Evolutionary conservation across 768 basidiomycete species (phyloP).

Genomic region (Harrya chromipes): DNA sequence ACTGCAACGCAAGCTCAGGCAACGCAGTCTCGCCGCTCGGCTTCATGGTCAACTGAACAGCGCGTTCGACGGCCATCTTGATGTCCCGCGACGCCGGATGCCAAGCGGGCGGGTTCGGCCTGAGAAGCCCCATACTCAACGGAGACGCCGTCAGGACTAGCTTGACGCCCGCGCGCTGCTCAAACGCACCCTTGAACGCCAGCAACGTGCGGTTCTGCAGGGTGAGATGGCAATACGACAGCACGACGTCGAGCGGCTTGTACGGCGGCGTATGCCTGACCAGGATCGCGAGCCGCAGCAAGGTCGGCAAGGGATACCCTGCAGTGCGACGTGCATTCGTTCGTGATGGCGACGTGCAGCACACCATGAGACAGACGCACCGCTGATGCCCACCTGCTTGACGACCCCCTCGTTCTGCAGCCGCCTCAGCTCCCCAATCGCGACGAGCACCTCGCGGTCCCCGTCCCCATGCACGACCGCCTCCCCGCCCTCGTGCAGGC

Average conservation of each 20-base stretch:
- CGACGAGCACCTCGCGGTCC: constrained; percentile 69
- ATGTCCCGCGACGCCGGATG: constrained; percentile 67
- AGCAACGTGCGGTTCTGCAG: constrained; percentile 66
- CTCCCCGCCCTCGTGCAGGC: constrained; percentile 57
- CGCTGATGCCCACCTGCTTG: constrained; percentile 75
- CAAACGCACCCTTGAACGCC: constrained; percentile 55
- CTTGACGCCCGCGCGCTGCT: constrained; percentile 57
- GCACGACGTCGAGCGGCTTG: constrained; percentile 71
- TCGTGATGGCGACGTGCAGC: no score
- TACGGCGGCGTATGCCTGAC: constrained; percentile 64
- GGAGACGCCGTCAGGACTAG: constrained; percentile 80
- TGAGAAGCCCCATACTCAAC: constrained; percentile 79
- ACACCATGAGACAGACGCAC: constrained; percentile 33
- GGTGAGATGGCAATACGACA: constrained; percentile 79
- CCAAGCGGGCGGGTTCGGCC: constrained; percentile 58
- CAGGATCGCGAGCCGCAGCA: constrained; percentile 79
- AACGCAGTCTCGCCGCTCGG: constrained; percentile 43
- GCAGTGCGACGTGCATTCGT: not conserved
- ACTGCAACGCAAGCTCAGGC: constrained; percentile 71
- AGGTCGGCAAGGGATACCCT: constrained; percentile 81
- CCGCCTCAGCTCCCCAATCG: constrained; percentile 60
- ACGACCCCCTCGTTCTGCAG: constrained; percentile 73
- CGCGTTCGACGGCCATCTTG: constrained; percentile 40
- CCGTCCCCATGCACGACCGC: constrained; percentile 59
- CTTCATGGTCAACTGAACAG: constrained; percentile 29